phyloP scores from a whole-genome alignment of 208 protist species.

The Crithidia bombi region DNA sequence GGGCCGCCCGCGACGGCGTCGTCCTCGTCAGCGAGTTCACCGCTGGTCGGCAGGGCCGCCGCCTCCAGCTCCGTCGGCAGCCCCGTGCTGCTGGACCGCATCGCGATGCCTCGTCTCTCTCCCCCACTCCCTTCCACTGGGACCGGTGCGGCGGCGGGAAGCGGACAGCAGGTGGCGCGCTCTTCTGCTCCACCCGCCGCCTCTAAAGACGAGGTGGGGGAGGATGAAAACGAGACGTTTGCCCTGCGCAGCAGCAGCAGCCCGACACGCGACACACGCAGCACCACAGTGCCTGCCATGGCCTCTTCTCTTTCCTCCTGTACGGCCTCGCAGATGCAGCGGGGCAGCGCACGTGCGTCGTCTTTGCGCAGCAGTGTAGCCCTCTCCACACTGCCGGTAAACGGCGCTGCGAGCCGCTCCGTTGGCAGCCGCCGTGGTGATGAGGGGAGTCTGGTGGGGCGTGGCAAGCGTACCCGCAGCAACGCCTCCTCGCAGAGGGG shows the following conservation, averaged over 20 bases:
- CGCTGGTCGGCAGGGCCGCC: background rate
- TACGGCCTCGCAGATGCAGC: background rate
- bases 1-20: background rate
- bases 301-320: background rate
- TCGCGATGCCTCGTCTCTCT: constrained; percentile 11
- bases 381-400: constrained; percentile 23
- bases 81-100: constrained; percentile 3
- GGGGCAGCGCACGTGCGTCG: constrained; percentile 20
- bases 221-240: background rate
- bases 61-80: background rate
- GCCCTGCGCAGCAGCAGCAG: constrained; percentile 12
- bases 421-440: background rate
- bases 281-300: background rate
- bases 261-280: background rate
- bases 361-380: constrained; percentile 25
- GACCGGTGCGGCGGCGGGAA: background rate
- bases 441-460: background rate
- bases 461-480: constrained; percentile 33
- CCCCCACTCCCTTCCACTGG: background rate
- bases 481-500: constrained; percentile 11
- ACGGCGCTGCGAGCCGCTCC: constrained; percentile 5
- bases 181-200: background rate
- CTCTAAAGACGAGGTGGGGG: background rate
- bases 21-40: constrained; percentile 23
- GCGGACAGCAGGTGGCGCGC: background rate